Percentiles rank a stretch among this genome's conserved stretches.
phyloP scores from a whole-genome alignment of 78 protist genomes.

The Chrysochromulina tobinii region DNA sequence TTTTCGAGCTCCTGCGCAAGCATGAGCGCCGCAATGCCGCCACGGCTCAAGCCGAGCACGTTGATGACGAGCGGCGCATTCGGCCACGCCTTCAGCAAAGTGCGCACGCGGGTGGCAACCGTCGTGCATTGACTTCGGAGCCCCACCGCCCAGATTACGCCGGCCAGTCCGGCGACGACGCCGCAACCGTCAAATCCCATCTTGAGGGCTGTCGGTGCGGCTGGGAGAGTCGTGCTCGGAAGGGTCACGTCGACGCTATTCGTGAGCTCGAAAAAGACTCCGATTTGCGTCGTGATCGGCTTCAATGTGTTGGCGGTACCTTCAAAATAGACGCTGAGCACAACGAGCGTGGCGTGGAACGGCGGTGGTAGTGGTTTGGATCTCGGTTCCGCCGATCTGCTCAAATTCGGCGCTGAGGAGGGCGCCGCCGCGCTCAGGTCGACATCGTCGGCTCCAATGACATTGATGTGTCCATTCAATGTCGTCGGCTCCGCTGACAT shows the following conservation, averaged over 20 bases:
- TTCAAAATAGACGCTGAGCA: background rate
- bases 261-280: background rate
- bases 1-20: background rate
- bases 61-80: background rate
- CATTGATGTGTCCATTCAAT: no score
- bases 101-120: background rate
- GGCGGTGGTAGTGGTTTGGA: no score
- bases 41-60: background rate
- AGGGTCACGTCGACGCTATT: background rate
- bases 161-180: background rate
- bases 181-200: slow-evolving; percentile 12
- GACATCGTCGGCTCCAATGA: no score
- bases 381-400: no score
- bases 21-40: slow-evolving; percentile 1
- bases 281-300: background rate
- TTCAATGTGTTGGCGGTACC: background rate
- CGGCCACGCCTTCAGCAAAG: background rate
- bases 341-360: no score
- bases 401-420: no score
- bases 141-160: background rate
- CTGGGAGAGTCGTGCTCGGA: background rate
- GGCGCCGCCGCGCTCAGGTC: no score
- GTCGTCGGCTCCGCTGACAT: no score
- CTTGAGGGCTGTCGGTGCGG: background rate
- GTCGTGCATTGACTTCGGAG: background rate